phyloP scores from a whole-genome alignment of 1,139 yeast species.

The Geotrichum restrictum region DNA sequence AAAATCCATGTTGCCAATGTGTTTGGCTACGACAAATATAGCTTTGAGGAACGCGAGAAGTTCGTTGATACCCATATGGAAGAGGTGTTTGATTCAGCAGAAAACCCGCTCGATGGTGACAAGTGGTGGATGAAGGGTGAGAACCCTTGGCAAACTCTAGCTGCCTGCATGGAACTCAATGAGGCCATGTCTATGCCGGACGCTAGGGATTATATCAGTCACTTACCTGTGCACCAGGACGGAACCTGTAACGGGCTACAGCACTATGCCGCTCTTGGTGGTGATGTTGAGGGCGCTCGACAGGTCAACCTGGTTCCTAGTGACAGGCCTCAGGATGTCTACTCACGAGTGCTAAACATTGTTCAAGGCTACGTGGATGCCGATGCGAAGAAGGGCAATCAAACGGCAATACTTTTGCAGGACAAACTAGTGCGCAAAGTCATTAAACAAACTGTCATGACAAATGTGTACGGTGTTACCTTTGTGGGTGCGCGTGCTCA shows the following conservation, averaged over 20 bases:
- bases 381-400: conserved; percentile 57
- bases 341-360: conserved; percentile 72
- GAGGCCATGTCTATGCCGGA: conserved; percentile 68
- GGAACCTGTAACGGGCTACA: conserved; percentile 97
- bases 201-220: conserved; percentile 71
- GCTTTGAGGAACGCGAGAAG: conserved; percentile 67
- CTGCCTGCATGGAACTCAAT: conserved; percentile 74
- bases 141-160: conserved; percentile 92
- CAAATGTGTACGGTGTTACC: conserved; percentile 97
- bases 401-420: conserved; percentile 50
- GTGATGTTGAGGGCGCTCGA: conserved; percentile 89
- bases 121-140: conserved; percentile 87
- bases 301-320: conserved; percentile 85
- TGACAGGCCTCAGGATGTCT: conserved; percentile 87
- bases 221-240: conserved; percentile 92
- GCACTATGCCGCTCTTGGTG: conserved; percentile 97
- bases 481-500: conserved; percentile 90
- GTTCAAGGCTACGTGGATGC: conserved; percentile 54
- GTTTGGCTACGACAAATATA: conserved; percentile 80
- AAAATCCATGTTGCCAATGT: conserved; percentile 87
- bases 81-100: conserved; percentile 62
- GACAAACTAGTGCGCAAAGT: conserved; percentile 77
- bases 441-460: conserved; percentile 97
- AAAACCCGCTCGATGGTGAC: conserved; percentile 56
- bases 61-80: conserved; percentile 69